These are phyloP conservation scores for Colletotrichum sansevieriae DNA, from an alignment of 2,329 filamentous ascomycete genomes.

Conservation along the genomic window DNA sequence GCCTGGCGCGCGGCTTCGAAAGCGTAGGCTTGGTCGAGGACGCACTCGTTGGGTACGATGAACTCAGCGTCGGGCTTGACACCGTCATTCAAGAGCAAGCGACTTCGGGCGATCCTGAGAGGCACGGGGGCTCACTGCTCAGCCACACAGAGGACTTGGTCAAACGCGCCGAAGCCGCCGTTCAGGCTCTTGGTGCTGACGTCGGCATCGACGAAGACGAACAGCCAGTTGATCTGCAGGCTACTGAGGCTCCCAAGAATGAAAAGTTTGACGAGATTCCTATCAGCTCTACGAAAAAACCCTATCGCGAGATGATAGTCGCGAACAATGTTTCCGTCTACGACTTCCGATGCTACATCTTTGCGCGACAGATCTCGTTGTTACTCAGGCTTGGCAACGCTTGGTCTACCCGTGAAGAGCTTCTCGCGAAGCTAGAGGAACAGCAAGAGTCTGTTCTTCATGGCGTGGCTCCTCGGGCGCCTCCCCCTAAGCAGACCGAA, in stretches of 20 bases:
- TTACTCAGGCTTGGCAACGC: constrained; percentile 86
- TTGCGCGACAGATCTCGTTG: constrained; percentile 86
- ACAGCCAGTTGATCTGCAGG: constrained; percentile 65
- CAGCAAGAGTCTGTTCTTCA: constrained; percentile 71
- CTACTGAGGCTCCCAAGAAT: constrained; percentile 50
- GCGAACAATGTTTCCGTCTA: constrained; percentile 96
- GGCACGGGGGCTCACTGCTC: constrained; percentile 80
- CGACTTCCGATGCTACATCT: constrained; percentile 95
- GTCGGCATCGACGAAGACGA: constrained; percentile 51
- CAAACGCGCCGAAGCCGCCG: constrained; percentile 65
- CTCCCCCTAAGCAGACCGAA: constrained; percentile 63
- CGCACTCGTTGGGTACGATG: constrained; percentile 93
- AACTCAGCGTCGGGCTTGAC: constrained; percentile 89
- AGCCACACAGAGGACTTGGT: constrained; percentile 81
- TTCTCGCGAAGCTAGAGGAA: constrained; percentile 72
- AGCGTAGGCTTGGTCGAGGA: constrained; percentile 97
- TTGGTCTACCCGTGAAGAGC: constrained; percentile 71
- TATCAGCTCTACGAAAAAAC: constrained; percentile 76
- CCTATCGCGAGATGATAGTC: constrained; percentile 91
- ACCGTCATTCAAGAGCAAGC: constrained; percentile 82
- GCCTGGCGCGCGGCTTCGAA: constrained; percentile 92
- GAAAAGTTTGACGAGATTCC: constrained; percentile 69
- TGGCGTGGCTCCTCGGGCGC: constrained; percentile 67
- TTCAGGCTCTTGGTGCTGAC: constrained; percentile 52
- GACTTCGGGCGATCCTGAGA: constrained; percentile 67